These are phyloP conservation scores for Suhomyces bribrorum DNA, from an alignment of 1,139 yeast species.

Conservation along the genomic window DNA sequence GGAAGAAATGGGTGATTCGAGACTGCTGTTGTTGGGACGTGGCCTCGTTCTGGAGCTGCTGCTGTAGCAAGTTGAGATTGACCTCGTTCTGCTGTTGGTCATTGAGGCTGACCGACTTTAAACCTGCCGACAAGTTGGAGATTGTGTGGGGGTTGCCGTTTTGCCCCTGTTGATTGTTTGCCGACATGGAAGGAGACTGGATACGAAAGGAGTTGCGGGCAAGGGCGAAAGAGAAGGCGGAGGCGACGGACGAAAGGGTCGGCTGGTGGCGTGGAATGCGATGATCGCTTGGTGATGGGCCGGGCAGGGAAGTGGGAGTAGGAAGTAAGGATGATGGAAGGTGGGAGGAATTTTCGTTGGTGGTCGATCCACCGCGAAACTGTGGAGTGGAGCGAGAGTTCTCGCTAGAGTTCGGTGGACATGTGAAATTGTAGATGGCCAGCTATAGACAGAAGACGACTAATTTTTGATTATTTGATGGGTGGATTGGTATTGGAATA, in stretches of 20 bases:
- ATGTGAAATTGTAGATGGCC: no score
- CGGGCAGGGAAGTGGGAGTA: background rate
- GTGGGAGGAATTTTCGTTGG: no score
- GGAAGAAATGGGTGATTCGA: slow-evolving; percentile 73
- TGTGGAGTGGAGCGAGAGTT: no score
- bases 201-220: background rate
- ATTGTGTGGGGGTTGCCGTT: slow-evolving; percentile 26
- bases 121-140: slow-evolving; percentile 53
- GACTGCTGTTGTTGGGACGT: slow-evolving; percentile 43
- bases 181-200: slow-evolving; percentile 11
- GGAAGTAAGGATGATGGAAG: no score
- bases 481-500: no score
- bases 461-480: no score
- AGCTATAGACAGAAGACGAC: no score
- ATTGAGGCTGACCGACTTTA: slow-evolving; percentile 42
- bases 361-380: background rate
- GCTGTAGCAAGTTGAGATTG: slow-evolving; percentile 43
- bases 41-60: slow-evolving; percentile 42
- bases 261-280: no score
- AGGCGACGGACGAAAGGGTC: background rate
- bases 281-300: no score
- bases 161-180: slow-evolving; percentile 6
- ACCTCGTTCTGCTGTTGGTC: slow-evolving; percentile 48
- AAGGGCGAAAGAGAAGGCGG: background rate
- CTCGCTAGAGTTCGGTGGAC: no score